These are phyloP conservation scores for Colletotrichum musicola DNA, from an alignment of 2,329 filamentous ascomycete genomes.

Conservation along the genomic window DNA sequence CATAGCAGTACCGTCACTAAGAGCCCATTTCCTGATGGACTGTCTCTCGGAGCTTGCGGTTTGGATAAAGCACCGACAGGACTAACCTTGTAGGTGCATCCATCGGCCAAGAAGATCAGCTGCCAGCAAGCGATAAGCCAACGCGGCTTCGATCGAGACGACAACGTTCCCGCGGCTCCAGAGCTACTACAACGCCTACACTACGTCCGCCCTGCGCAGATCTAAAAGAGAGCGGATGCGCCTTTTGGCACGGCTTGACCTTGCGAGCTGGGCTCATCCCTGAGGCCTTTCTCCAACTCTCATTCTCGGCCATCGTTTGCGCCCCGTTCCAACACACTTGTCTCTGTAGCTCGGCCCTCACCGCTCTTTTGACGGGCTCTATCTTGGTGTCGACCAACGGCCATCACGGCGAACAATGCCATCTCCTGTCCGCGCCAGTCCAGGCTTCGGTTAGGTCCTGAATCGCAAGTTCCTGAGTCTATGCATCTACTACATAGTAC, in stretches of 20 bases:
- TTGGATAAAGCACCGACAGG: background rate
- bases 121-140: slow-evolving; percentile 14
- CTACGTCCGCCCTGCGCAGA: slow-evolving; percentile 5
- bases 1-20: too few species aligned
- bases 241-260: slow-evolving; percentile 14
- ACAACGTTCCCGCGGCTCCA: slow-evolving; percentile 11
- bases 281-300: slow-evolving; percentile 10
- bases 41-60: too few species aligned
- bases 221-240: slow-evolving; percentile 1
- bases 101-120: background rate
- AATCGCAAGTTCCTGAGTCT: background rate
- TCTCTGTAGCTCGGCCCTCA: slow-evolving; percentile 21
- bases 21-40: too few species aligned
- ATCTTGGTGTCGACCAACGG: slow-evolving; percentile 22
- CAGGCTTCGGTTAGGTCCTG: background rate
- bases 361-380: slow-evolving; percentile 29
- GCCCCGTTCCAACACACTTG: slow-evolving; percentile 10
- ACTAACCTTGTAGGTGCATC: background rate
- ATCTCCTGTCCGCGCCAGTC: background rate
- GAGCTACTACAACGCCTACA: background rate
- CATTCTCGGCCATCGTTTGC: background rate
- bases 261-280: slow-evolving; percentile 26
- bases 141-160: slow-evolving; percentile 10
- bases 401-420: background rate
- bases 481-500: background rate